Evolutionary conservation across 2,329 filamentous ascomycete genomes (phyloP).

Genomic region (Colletotrichum caudatum): DNA sequence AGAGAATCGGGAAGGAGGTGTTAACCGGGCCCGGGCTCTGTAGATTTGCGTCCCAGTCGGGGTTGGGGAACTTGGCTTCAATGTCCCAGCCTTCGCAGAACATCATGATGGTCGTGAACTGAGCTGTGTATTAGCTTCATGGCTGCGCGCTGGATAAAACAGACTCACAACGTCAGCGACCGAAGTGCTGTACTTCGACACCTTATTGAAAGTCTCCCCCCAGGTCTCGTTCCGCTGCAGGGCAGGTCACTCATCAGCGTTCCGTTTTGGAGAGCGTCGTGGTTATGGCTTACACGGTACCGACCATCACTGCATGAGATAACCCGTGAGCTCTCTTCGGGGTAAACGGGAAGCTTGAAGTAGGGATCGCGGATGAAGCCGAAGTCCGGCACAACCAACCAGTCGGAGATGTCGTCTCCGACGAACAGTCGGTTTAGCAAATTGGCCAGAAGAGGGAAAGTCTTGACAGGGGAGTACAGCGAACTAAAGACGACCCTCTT

Average conservation of each 20-base stretch:
- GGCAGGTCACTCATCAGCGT: neutral
- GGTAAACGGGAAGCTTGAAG: slow-evolving; percentile 15
- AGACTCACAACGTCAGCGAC: slow-evolving; percentile 53
- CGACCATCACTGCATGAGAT: slow-evolving; percentile 51
- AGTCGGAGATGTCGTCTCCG: slow-evolving; percentile 38
- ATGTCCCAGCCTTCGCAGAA: slow-evolving; percentile 52
- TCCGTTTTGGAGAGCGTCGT: neutral
- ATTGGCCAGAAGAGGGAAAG: slow-evolving; percentile 51
- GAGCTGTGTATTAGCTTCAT: slow-evolving; percentile 31
- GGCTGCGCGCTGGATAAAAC: too few species aligned
- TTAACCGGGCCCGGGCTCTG: slow-evolving; percentile 45
- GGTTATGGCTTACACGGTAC: slow-evolving; percentile 42
- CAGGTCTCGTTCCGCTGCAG: slow-evolving; percentile 50
- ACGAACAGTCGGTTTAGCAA: slow-evolving; percentile 49
- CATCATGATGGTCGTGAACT: slow-evolving; percentile 51
- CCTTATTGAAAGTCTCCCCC: slow-evolving; percentile 46
- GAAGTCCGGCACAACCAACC: slow-evolving; percentile 37
- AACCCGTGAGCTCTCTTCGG: slow-evolving; percentile 38
- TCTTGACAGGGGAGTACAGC: slow-evolving; percentile 50
- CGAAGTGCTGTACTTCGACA: slow-evolving; percentile 47
- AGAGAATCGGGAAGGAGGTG: slow-evolving; percentile 66
- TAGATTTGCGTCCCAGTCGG: slow-evolving; percentile 47
- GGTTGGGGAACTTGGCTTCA: slow-evolving; percentile 48
- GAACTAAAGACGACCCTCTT: slow-evolving; percentile 52
- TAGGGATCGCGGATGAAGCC: slow-evolving; percentile 31